A percentile compares a stretch with the other conserved stretches of the same genome.
phyloP scores from a whole-genome alignment of 129 eudicot genomes.

The Silybum marianum region DNA sequence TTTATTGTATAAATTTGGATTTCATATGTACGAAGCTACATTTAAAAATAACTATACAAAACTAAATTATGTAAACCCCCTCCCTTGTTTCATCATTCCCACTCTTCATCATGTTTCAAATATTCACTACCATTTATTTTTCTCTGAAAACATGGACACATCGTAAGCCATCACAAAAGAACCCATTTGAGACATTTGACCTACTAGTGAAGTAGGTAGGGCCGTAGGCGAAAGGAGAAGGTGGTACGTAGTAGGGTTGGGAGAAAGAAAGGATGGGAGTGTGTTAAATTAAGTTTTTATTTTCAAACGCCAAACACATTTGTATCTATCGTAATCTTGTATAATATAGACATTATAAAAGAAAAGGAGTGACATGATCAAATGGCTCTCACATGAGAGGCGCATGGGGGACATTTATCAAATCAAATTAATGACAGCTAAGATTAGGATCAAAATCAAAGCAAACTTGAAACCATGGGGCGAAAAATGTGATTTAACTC shows the following conservation, averaged over 20 bases:
- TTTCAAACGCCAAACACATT: neutral
- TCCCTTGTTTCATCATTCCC: too few species aligned
- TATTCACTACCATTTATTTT: neutral
- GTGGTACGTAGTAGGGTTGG: neutral
- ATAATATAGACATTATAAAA: too few species aligned
- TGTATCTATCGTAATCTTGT: neutral
- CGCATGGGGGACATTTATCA: neutral
- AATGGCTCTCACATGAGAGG: neutral
- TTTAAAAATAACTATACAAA: too few species aligned
- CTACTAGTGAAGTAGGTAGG: neutral
- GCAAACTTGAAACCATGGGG: neutral
- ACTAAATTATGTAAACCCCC: too few species aligned
- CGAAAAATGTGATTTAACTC: neutral
- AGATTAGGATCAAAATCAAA: neutral
- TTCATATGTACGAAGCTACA: too few species aligned
- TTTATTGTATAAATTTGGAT: neutral
- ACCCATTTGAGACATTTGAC: too few species aligned
- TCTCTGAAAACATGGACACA: neutral
- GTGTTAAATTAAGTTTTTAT: too few species aligned
- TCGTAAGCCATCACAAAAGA: too few species aligned
- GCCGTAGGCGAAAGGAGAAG: neutral
- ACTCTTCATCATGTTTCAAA: too few species aligned
- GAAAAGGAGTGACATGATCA: neutral
- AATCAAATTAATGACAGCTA: neutral
- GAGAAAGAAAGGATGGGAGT: neutral